Evolutionary conservation across 495 filamentous ascomycete genomes (phyloP).

Genomic region (Pseudotulostoma volvatum): DNA sequence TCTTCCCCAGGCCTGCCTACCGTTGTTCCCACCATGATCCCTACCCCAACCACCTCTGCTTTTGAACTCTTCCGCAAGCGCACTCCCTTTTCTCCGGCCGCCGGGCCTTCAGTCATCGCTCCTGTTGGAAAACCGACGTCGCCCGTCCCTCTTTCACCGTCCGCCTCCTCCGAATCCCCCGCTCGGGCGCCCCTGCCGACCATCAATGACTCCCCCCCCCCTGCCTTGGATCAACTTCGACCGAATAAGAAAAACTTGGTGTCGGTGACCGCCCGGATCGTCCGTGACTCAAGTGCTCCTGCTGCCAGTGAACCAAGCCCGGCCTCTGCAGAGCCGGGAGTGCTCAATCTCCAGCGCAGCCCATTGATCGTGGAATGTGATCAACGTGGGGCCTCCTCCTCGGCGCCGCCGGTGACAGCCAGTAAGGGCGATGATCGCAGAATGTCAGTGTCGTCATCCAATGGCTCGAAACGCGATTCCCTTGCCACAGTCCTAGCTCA

Average conservation of each 20-base stretch:
- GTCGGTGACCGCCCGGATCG: constrained; percentile 64
- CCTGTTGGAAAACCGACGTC: background rate
- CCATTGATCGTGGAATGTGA: constrained; percentile 56
- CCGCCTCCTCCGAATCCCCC: constrained; percentile 7
- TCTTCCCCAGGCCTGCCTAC: constrained; percentile 12
- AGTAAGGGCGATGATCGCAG: constrained; percentile 15
- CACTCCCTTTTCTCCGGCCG: constrained; percentile 17
- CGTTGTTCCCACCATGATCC: constrained; percentile 1
- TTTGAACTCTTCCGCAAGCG: constrained; percentile 31
- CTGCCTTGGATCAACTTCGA: background rate
- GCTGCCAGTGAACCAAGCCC: constrained; percentile 16
- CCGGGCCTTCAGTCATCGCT: constrained; percentile 7
- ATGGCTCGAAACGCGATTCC: constrained; percentile 14
- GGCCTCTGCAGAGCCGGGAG: constrained; percentile 29
- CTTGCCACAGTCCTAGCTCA: constrained; percentile 11
- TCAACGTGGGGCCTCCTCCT: constrained; percentile 17
- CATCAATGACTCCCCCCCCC: background rate
- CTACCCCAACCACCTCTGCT: constrained; percentile 14
- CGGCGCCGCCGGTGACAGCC: constrained; percentile 6
- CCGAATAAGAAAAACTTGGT: constrained; percentile 48
- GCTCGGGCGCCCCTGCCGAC: constrained; percentile 1
- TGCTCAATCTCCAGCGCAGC: constrained; percentile 52
- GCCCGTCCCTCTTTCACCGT: constrained; percentile 9
- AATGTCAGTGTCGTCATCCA: constrained; percentile 20
- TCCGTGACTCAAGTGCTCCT: constrained; percentile 37